Evolutionary conservation across 2,329 filamentous ascomycete species (phyloP), one percentile per base, ranked within the genome.

Genomic region (Colletotrichum zoysiae): DNA sequence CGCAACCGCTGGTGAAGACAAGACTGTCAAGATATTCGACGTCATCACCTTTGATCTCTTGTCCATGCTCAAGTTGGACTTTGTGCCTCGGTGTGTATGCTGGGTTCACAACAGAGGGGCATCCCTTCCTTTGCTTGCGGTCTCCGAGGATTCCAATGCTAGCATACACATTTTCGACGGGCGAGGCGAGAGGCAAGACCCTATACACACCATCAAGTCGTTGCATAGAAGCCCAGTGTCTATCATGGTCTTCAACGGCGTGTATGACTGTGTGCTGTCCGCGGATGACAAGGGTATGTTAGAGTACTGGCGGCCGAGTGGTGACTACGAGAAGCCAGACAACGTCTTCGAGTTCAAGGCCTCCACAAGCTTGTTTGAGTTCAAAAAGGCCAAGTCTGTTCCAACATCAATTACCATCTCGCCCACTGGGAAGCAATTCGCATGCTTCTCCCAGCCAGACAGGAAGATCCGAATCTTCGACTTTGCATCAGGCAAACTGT

Each of bases 321-420:
- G 89, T 2, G 90, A 86, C 50, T 98, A 94, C 80, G 94, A 97
- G 78, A 98, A 98, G 81, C 96, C 96, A 0, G 91, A 95, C 76
- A 94, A 90, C 64, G 95, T 99, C 23, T 99, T 97, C 79, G 89
- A 94, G 75, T 93, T 95, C 83, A 99, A 99, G 83, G 97, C 94
- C 79, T 92, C 93, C 1, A 99, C 96, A 3, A 96, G 93, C 77
- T 86, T 99, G 1, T 99, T 98, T 78, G 95, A 97, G 65, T 98
- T 99, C 84, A 98, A 97, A 79, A 98, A 98, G 82, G 89, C 93
- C 62, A 98, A 97, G 81, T 93, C 95, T 0, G 89, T 92, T 0
- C 95, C 95, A 0, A 90, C 91, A 5, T 93, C 93, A 14, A 85
- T 99, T 60, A 93, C 93, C 0, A 88, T 99, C 58, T 98, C 96